phyloP scores from a whole-genome alignment of 805 yeast species.

The Candida silvicultrix region DNA sequence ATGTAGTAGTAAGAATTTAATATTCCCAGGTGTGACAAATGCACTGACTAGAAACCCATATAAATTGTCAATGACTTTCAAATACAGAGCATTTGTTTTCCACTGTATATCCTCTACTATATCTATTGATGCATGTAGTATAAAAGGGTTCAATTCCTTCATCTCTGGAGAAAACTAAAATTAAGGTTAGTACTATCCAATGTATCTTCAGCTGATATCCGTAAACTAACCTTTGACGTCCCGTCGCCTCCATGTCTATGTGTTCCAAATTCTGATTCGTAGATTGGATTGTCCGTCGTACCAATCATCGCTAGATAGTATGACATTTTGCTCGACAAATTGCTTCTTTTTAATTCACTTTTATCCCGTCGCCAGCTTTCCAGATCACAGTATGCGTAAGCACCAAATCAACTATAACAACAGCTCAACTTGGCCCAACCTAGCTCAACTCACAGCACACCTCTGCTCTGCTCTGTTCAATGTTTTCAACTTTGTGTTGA shows the following conservation, averaged over 20 bases:
- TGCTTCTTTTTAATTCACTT: too few species aligned
- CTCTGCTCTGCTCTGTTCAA: too few species aligned
- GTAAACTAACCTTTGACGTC: conserved; percentile 13
- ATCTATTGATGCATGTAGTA: conserved; percentile 84
- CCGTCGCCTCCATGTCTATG: conserved; percentile 66
- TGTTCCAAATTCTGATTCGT: conserved; percentile 82
- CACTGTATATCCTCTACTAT: conserved; percentile 89
- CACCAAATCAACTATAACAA: too few species aligned
- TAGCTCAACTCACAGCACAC: too few species aligned
- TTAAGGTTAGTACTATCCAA: too few species aligned
- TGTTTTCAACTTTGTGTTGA: too few species aligned
- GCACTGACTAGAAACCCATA: conserved; percentile 81
- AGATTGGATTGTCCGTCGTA: conserved; percentile 77
- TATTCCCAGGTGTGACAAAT: conserved; percentile 81
- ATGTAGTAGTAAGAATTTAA: conserved; percentile 70
- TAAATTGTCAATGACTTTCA: conserved; percentile 79
- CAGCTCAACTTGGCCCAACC: too few species aligned
- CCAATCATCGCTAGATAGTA: conserved; percentile 88
- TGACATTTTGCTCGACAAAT: too few species aligned
- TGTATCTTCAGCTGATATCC: too few species aligned
- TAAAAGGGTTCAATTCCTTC: conserved; percentile 79
- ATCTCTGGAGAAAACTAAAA: conserved; percentile 59
- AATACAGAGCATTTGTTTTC: conserved; percentile 56
- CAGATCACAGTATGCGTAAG: too few species aligned
- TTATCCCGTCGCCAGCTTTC: too few species aligned